Base-by-base conservation (phyloP, 768 basidiomycete genomes). In the Trametes cubensis region DNA sequence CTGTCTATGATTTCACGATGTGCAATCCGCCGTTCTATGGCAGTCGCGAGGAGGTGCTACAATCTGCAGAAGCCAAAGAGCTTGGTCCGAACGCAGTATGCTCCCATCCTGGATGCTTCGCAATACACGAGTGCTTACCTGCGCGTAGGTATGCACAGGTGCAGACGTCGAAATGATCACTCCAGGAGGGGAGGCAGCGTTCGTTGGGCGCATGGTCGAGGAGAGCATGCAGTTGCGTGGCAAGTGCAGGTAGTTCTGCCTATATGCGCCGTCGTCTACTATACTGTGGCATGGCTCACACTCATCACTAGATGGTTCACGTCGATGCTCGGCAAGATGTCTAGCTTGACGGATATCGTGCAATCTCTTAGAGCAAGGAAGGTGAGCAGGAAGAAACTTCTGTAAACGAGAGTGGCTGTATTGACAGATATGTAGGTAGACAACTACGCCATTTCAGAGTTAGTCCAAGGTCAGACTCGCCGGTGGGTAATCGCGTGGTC, bases 1-100 rank as follows among this genome's bases (percentile, higher is more conserved):
- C 45, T 28, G 48, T 21, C 48, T 85, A 87, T 68, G 84, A 89
- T 60, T 94, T 96, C 66, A 85, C 87, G 0, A 93, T 98, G 86
- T 98, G 95, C 75, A 99, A 98, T 72, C 96, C 96, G 0, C 96
- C 96, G 0, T 99, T 99, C 74, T 98, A 97, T 70, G 71, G 78
- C n/a, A 90, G 86, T 59, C 69, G 72, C 0, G 84, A 86, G 30
- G 96, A 98, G 60, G 81, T 94, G 8, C 65, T 69, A 0, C 70
- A 73, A 2, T 86, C 85, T 2, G 83, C 85, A 0, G 80, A 81
- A 20, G 75, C 76, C 6, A 98, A 98, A 68, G 83, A 84, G 49
- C 72, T 78, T 15, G 77, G 76, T 6, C 90, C 96, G 0, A 86
- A 79, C 66, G 90, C 91, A 2, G 94, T 94, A 69, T 47, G 85